Evolutionary conservation across 73 alveolate genomes (phyloP), one percentile per base, ranked within the genome.

Genomic region (Paramecium bursaria): DNA sequence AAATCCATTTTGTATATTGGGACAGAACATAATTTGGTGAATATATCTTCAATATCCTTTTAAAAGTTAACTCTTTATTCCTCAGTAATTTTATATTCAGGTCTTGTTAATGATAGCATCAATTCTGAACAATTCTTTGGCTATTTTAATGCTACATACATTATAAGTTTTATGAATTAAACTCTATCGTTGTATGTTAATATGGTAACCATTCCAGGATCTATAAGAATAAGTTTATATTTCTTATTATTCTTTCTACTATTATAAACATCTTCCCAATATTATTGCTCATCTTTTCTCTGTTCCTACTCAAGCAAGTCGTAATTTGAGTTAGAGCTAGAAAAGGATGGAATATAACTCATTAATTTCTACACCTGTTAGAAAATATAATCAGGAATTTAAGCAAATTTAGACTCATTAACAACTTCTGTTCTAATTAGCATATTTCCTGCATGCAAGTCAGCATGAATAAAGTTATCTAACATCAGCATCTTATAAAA

Each of bases 391-490:
- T n/a, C n/a, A n/a, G n/a, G n/a, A n/a, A n/a, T n/a, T n/a, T n/a
- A n/a, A n/a, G n/a, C n/a, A n/a, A n/a, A n/a, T n/a, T n/a, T n/a
- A n/a, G 49, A 11, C 11, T 39, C 11, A 7, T 39, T 39, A 39
- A 7, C 11, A 39, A 7, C 57, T 7, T 23, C 44, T 9, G 44
- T 67, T 4, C 57, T 67, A 2, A 67, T 57, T 67, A 67, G 44
- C 2, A 67, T 67, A 35, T 67, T 67, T 13, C 82, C 82, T n/a
- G 82, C 26, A 67, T 67, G 82, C 19, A 67, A 47, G 27, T 67
- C 82, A 14, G 82, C 82, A 42, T 67, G 82, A 30, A 67, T 67
- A 67, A 67, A 67, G 44, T 67, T 67, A 42, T 67, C 82, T 39
- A 39, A 67, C 1, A 67, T 67, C 22, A 67, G 29, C 82, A 67